Evolutionary conservation across 306 rosid genomes (phyloP).

Genomic region (Sicyos baderoa): DNA sequence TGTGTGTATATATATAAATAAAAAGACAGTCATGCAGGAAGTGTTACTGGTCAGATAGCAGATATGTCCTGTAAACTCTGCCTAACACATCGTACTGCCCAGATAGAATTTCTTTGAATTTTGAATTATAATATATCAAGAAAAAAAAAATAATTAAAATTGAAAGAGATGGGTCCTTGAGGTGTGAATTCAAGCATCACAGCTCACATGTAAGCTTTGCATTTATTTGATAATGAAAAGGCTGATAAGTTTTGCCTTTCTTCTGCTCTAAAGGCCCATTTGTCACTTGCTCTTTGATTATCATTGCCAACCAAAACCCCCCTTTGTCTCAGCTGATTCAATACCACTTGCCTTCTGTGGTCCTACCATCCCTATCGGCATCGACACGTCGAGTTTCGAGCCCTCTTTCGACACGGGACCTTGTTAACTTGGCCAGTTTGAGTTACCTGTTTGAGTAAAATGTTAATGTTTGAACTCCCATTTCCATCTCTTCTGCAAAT

Average conservation of each 20-base stretch:
- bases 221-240: conserved; percentile 10
- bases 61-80: not conserved
- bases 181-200: conserved; percentile 11
- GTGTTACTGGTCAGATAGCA: not conserved
- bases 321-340: conserved; percentile 11
- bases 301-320: not conserved
- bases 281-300: conserved; percentile 14
- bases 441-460: not conserved
- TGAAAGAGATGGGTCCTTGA: conserved; percentile 12
- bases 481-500: not conserved
- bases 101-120: too few relatives aligned
- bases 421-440: too few relatives aligned
- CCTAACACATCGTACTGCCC: not conserved
- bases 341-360: conserved; percentile 12
- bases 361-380: not conserved
- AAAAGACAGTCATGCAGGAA: not conserved
- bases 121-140: not conserved
- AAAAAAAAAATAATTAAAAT: not conserved
- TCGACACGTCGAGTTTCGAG: not conserved
- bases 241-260: conserved; percentile 3
- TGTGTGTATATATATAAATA: too few relatives aligned
- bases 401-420: not conserved
- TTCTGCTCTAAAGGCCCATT: conserved; percentile 7
- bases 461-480: not conserved
- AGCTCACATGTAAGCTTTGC: conserved; percentile 14